Evolutionary conservation across 441 rosid genomes (phyloP).

Genomic region (Adansonia rubrostipa): DNA sequence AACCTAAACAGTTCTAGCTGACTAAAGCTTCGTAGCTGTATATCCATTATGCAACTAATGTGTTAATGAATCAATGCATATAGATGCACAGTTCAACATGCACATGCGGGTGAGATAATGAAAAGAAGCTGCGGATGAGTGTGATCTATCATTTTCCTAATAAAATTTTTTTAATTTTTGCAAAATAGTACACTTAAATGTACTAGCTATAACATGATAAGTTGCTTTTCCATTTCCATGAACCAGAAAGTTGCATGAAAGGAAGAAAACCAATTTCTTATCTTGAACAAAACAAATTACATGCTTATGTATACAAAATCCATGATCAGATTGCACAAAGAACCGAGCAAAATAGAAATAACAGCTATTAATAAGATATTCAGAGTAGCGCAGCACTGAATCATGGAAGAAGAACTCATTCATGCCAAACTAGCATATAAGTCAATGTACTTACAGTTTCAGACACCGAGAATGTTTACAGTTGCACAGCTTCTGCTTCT

Average conservation of each 20-base stretch:
- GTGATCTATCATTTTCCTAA: not conserved
- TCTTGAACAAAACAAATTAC: not conserved
- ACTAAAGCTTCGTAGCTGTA: slow-evolving; percentile 8
- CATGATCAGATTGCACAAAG: not conserved
- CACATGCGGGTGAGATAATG: not conserved
- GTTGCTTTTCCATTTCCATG: not conserved
- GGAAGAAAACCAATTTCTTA: not conserved
- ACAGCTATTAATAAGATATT: slow-evolving; percentile 4
- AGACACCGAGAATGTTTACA: slow-evolving; percentile 98
- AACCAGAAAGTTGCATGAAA: not conserved
- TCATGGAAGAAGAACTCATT: not conserved
- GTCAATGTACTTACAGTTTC: slow-evolving; percentile 74
- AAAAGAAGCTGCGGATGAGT: not conserved
- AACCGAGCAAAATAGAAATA: not conserved
- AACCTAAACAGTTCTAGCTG: not conserved
- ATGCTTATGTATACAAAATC: not conserved
- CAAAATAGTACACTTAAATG: not conserved
- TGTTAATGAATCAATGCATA: not conserved
- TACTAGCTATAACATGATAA: not conserved
- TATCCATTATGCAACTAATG: not conserved
- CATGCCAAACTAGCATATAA: not conserved
- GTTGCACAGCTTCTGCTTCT: slow-evolving; percentile 96
- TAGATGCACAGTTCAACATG: not conserved
- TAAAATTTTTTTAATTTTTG: not conserved
- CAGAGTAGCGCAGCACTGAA: not conserved